These are phyloP conservation scores for Sarocladiaceae sp. DNA, from an alignment of 2,329 filamentous ascomycete genomes.

Conservation along the genomic window DNA sequence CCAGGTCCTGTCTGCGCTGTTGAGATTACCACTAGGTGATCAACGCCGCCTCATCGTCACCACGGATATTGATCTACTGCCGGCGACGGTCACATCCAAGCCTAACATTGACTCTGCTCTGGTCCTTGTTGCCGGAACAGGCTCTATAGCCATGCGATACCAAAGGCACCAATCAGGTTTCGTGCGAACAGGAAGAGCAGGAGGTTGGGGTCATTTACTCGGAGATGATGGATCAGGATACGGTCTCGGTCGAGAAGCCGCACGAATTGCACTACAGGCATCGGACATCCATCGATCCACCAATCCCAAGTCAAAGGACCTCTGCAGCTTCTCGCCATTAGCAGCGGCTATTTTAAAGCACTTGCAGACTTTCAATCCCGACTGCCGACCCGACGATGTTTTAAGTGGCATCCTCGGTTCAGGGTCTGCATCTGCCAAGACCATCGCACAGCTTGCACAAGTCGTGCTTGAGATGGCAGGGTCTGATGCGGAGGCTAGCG, in stretches of 20 bases:
- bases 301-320: slow-evolving; percentile 4
- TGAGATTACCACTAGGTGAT: slow-evolving; percentile 19
- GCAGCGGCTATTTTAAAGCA: slow-evolving; percentile 15
- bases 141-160: slow-evolving; percentile 37
- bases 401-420: slow-evolving; percentile 16
- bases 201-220: slow-evolving; percentile 39
- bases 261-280: slow-evolving; percentile 25
- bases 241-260: slow-evolving; percentile 31
- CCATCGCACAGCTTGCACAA: slow-evolving; percentile 17
- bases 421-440: neutral
- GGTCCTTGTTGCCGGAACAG: slow-evolving; percentile 38
- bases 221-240: slow-evolving; percentile 40
- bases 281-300: slow-evolving; percentile 20
- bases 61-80: slow-evolving; percentile 35
- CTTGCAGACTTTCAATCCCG: slow-evolving; percentile 13
- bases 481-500: slow-evolving; percentile 14
- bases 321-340: slow-evolving; percentile 8
- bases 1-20: slow-evolving; percentile 20
- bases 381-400: slow-evolving; percentile 13
- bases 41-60: slow-evolving; percentile 28
- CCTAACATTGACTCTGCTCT: slow-evolving; percentile 19
- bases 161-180: slow-evolving; percentile 15
- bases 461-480: slow-evolving; percentile 14
- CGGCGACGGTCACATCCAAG: slow-evolving; percentile 19
- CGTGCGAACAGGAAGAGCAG: slow-evolving; percentile 27